These are phyloP conservation scores for Tillandsia leiboldiana DNA, from an alignment of 176 grass and related monocot genomes.

Conservation along the genomic window DNA sequence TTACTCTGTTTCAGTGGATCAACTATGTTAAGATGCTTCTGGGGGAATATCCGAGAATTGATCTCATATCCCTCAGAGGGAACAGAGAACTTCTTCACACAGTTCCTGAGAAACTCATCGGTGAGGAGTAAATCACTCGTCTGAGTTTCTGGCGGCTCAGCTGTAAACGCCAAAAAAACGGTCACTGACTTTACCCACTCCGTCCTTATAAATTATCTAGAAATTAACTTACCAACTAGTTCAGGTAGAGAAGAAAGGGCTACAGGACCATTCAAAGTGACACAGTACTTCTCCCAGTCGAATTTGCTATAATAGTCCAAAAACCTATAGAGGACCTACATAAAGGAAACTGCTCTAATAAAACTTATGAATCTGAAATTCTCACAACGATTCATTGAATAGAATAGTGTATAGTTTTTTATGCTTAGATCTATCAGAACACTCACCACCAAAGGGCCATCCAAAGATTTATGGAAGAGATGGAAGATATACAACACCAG, in stretches of 20 bases:
- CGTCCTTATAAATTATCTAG: neutral
- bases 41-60: constrained; percentile 30
- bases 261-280: constrained; percentile 66
- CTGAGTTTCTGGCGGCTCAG: constrained; percentile 31
- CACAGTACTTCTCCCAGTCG: constrained; percentile 76
- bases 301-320: constrained; percentile 92
- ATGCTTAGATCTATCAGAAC: neutral
- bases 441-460: constrained; percentile 71
- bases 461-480: constrained; percentile 54
- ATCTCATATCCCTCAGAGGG: constrained; percentile 37
- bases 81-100: constrained; percentile 30
- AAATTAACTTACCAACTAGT: constrained; percentile 57
- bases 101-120: constrained; percentile 54
- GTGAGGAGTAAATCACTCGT: constrained; percentile 34
- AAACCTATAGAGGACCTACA: constrained; percentile 90
- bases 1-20: constrained; percentile 78
- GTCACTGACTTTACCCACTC: neutral
- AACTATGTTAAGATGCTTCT: constrained; percentile 82
- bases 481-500: constrained; percentile 73
- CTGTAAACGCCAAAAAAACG: constrained; percentile 31
- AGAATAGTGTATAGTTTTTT: neutral
- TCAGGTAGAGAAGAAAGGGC: constrained; percentile 66
- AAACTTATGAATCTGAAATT: constrained; percentile 4
- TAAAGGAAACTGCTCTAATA: constrained; percentile 17
- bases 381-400: constrained; percentile 10